Base-by-base conservation (phyloP, 306 rosid genomes). In the Mucuna pruriens region DNA sequence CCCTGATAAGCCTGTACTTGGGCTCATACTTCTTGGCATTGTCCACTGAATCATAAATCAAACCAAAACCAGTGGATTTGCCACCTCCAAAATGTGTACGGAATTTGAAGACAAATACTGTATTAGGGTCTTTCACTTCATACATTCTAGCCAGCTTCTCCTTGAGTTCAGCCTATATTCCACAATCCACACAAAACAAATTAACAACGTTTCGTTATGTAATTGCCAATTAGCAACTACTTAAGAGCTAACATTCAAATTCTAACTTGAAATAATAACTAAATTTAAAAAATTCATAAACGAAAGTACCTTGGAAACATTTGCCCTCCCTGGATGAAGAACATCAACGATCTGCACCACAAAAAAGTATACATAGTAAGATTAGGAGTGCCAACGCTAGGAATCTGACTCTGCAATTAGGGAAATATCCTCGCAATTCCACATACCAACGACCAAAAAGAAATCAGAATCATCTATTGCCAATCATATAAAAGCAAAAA, bases 1-100 rank as follows among this genome's bases (percentile, higher is more conserved):
- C 99, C 97, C 99, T 95, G 84, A 93, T 86, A 11, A 95, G 95
- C 75, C 99, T 91, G 87, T 91, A 91, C 85, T 95, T 95, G 31
- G 99, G 99, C 77, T 95, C 99, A 8, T 77, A 95, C 82, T 91
- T 95, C 93, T 95, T 95, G 0, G 99, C 99, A 13, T 86, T 91
- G 15, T 95, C 99, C 19, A 93, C 94, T 0, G 99, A 81, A 52
- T 95, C 99, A 46, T 95, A 95, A 34, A 95, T 95, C 90, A 95
- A 87, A 20, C 99, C 99, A 54, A 93, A 95, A 6, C 98, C 99
- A 8, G 97, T 93, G 2, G 98, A 91, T 85, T 95, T 95, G 5
- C 99, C 98, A 76, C 99, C 99, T 69, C 99, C 99, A 82, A 95
- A 95, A 80, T 95, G 91, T 16, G 99, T 95, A 25, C 95, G 78